Evolutionary conservation across 768 basidiomycete species (phyloP).

Genomic region (Pulveroboletus frians): DNA sequence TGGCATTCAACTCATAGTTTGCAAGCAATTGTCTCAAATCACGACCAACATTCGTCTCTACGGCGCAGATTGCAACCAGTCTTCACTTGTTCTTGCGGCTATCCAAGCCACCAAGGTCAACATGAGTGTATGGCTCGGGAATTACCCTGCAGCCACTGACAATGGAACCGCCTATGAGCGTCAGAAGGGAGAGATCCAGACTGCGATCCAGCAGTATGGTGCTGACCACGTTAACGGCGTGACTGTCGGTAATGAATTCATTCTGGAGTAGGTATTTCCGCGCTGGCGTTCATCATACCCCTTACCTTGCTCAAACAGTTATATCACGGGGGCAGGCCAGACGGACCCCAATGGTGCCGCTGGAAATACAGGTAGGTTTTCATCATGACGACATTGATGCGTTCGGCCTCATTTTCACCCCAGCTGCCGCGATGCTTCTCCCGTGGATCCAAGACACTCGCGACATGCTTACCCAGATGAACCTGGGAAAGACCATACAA

Average conservation of each 20-base stretch:
- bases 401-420: not conserved
- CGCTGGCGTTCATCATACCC: not conserved
- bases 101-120: slow-evolving; percentile 87
- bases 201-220: slow-evolving; percentile 74
- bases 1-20: slow-evolving; percentile 4
- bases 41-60: slow-evolving; percentile 80
- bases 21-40: slow-evolving; percentile 76
- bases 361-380: slow-evolving; percentile 39
- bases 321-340: slow-evolving; percentile 46
- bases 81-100: slow-evolving; percentile 78
- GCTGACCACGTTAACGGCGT: slow-evolving; percentile 69
- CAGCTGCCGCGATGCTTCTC: slow-evolving; percentile 60
- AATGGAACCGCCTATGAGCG: slow-evolving; percentile 62
- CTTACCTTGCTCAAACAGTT: slow-evolving; percentile 38
- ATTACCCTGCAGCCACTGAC: slow-evolving; percentile 60
- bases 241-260: slow-evolving; percentile 91
- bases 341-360: slow-evolving; percentile 51
- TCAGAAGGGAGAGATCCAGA: slow-evolving; percentile 63
- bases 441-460: slow-evolving; percentile 64
- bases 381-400: not conserved
- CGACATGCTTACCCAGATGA: slow-evolving; percentile 48
- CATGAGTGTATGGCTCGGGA: slow-evolving; percentile 74
- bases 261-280: slow-evolving; percentile 54
- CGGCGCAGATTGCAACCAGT: slow-evolving; percentile 83
- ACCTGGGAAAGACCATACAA: slow-evolving; percentile 53